Base-by-base conservation (phyloP, 192 early-diverging fungal genomes). In the Coemansia sp. region DNA sequence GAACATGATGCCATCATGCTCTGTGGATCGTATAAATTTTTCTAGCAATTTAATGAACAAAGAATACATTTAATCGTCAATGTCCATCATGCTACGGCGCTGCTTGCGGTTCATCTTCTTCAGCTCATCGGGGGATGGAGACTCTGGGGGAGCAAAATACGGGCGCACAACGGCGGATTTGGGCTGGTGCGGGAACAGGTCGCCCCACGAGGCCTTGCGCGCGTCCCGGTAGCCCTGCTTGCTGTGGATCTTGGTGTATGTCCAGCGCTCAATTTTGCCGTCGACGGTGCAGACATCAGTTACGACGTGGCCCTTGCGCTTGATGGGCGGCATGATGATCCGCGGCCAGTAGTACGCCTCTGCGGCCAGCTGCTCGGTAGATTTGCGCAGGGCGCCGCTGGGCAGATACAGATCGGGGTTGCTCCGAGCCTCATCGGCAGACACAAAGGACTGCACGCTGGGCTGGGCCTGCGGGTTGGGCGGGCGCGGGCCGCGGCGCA, bases 151-250 rank as follows among this genome's bases (percentile, higher is more conserved):
- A 18, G 58, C 66, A 45, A 64, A 68, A 31, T 71, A 56, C 0
- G 65, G 51, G 6, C 71, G 50, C 11, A 49, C 22, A 0, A 40
- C 31, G 14, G 40, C 21, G 2, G 52, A 43, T 47, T 89, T 90
- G 6, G 90, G 85, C 23, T 28, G 38, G 56, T 92, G 88, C 55
- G 91, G 91, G 64, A 91, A 89, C 27, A 89, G 55, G 60, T 92
- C 92, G n/a, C 90, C 91, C 92, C 92, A 95, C 60, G 69, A 80
- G 0, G 81, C 69, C 71, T 95, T 92, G 18, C 87, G 70, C 0
- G 87, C 87, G 65, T 89, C 91, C n/a, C 83, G 62, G 59, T 90
- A 92, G 0, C 78, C 73, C 50, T 84, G 65, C 78, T 88, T 90
- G 51, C 85, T 82, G 54, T 88, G 85, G 1, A 82, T 82, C 59